These are phyloP conservation scores for Rhododendron vialii DNA, from an alignment of 148 eudicot genomes.

Conservation along the genomic window DNA sequence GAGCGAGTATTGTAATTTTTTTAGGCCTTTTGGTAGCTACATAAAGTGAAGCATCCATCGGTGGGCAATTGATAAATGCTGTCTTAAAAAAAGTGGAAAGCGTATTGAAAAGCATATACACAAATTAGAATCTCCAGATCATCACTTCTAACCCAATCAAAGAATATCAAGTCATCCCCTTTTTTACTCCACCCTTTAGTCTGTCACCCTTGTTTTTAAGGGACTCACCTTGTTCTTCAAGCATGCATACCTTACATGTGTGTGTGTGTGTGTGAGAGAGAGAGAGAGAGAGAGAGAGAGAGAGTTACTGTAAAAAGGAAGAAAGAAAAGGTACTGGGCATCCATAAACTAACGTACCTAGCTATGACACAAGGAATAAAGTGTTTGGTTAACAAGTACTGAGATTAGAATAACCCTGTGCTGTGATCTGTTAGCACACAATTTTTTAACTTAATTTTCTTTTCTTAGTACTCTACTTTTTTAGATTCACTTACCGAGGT, in stretches of 20 bases:
- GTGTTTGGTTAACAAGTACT: neutral
- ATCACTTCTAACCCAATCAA: neutral
- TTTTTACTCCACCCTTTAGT: neutral
- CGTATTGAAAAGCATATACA: neutral
- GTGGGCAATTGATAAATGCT: neutral
- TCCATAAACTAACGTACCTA: neutral
- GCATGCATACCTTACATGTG: neutral
- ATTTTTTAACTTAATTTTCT: neutral
- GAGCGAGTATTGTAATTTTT: neutral
- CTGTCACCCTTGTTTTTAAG: neutral
- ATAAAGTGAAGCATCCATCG: neutral
- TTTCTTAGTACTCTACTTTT: neutral
- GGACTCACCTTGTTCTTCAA: neutral
- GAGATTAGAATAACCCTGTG: neutral
- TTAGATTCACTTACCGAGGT: neutral
- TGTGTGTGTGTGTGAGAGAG: neutral
- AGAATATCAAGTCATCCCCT: neutral
- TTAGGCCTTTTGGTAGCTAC: neutral
- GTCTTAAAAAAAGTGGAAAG: neutral
- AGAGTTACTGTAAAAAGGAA: neutral
- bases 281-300: neutral
- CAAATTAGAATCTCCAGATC: neutral
- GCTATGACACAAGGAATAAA: neutral
- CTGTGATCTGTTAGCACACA: neutral
- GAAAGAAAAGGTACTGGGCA: neutral